Conservation (phyloP, 2,329 filamentous ascomycete species). For the Beauveria sp. region DNA sequence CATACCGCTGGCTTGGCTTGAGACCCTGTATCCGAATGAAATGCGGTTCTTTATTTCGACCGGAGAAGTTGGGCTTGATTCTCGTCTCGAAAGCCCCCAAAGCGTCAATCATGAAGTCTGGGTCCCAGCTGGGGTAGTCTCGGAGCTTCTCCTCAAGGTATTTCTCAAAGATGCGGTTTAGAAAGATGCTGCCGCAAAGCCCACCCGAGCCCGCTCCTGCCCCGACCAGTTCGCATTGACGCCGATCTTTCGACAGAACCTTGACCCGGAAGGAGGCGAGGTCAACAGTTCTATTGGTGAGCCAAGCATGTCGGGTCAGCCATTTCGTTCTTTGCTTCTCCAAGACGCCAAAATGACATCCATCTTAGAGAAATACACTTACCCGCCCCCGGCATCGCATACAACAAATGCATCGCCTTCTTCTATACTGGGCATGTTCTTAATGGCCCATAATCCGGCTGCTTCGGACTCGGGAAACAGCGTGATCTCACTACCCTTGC, state of each 20-base stretch:
- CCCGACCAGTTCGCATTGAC: neutral
- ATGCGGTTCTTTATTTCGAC: neutral
- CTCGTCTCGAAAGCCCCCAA: neutral
- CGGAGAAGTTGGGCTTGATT: slow-evolving; percentile 1
- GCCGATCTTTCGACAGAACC: neutral
- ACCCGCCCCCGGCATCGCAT: neutral
- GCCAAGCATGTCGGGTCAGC: neutral
- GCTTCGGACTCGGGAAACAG: neutral
- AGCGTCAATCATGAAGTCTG: neutral
- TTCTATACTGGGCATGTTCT: neutral
- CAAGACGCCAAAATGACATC: neutral
- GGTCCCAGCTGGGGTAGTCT: neutral
- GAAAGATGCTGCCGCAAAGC: neutral
- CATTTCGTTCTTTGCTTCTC: neutral
- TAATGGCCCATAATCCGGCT: neutral
- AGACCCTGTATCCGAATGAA: neutral
- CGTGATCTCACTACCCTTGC: neutral
- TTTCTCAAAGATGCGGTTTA: slow-evolving; percentile 1
- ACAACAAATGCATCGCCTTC: neutral
- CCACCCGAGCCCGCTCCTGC: neutral
- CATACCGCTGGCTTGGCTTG: neutral
- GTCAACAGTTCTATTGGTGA: slow-evolving; percentile 1
- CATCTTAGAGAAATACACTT: neutral
- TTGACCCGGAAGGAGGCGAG: slow-evolving; percentile 1
- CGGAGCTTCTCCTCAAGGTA: neutral